These are phyloP conservation scores for Aspergillus clavatus DNA, from an alignment of 2,329 filamentous ascomycete species.

Conservation along the genomic window DNA sequence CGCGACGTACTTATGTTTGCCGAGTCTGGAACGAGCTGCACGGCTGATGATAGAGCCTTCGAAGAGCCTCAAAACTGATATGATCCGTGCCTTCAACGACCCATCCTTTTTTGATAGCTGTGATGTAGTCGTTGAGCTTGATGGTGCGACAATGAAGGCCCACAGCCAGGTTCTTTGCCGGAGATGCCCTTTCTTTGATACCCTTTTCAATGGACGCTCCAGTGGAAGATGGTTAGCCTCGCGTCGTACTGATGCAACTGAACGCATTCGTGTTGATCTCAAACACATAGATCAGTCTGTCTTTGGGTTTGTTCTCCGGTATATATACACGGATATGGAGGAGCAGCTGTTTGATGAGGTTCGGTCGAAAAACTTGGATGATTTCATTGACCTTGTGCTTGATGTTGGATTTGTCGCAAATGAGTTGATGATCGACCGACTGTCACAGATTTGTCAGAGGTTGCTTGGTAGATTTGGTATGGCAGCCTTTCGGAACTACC, in stretches of 20 bases:
- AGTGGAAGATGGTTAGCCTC: conserved; percentile 76
- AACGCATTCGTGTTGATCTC: conserved; percentile 68
- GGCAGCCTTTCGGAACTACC: conserved; percentile 16
- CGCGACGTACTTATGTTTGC: conserved; percentile 66
- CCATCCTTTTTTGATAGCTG: conserved; percentile 69
- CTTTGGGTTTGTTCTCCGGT: conserved; percentile 73
- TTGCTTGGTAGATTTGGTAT: conserved; percentile 71
- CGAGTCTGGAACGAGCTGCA: conserved; percentile 68
- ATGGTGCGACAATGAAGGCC: conserved; percentile 60
- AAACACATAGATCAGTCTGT: conserved; percentile 69
- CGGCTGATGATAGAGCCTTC: conserved; percentile 66
- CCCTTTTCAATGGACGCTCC: conserved; percentile 83
- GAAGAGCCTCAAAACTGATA: conserved; percentile 62
- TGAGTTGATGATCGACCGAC: conserved; percentile 87
- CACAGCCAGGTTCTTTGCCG: conserved; percentile 78
- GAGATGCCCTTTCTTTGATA: conserved; percentile 87
- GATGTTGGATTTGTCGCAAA: conserved; percentile 88
- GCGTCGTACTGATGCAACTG: conserved; percentile 50
- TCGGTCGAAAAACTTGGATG: conserved; percentile 66
- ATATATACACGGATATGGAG: conserved; percentile 79
- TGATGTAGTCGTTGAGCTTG: conserved; percentile 75
- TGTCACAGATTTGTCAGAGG: conserved; percentile 85
- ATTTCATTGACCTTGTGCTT: conserved; percentile 82
- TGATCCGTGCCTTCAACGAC: conserved; percentile 65
- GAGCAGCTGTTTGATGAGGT: conserved; percentile 76